Base-by-base conservation (phyloP, 2,329 filamentous ascomycete species). In the Claviceps sp. region DNA sequence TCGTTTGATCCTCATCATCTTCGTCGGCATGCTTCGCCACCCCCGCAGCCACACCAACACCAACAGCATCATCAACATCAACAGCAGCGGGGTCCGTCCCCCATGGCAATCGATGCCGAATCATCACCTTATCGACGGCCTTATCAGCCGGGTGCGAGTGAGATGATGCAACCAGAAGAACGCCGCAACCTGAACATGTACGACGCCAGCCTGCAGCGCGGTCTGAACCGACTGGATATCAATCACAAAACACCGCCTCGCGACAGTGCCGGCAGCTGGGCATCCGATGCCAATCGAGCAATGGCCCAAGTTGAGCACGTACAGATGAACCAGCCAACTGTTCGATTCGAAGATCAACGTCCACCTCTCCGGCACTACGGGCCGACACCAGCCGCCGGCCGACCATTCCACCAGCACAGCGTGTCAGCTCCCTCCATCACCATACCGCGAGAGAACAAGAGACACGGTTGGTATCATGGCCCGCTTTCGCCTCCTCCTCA, bases 1-100 rank as follows among this genome's bases (percentile, higher is more conserved):
- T 94, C 88, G 16, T 95, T 96, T 60, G 89, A 91, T 61, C 83
- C 87, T 52, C 73, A 87, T 24, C 84, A 81, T 26, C 77, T 78
- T 53, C 78, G 53, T 9, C 47, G 77, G 20, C 77, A 81, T 1
- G 65, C 73, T 13, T 79, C 85, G 0, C 81, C 84, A 7, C 77
- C 79, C 1, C 81, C 84, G 2, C 76, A 80, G 48, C 79, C 84
- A 46, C 40, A 42, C 3, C 40, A 20, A n/a, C 37, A 40, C 4
- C 37, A 40, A n/a, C 37, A 40, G 5, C 37, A 80, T 48, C 79
- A 84, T 7, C 41, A 43, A 8, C n/a, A 11, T 2, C 44, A 47
- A 7, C 77, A 79, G 2, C 76, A 80, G 48, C 79, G 84, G 47
- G 76, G 77, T 51, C 74, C 79, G 2, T 89, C 87, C 50, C 87